A percentile compares a stretch with the other conserved stretches of the same genome.
Evolutionary conservation across 345 rosid genomes (phyloP).

Genomic region (Acer negundo): DNA sequence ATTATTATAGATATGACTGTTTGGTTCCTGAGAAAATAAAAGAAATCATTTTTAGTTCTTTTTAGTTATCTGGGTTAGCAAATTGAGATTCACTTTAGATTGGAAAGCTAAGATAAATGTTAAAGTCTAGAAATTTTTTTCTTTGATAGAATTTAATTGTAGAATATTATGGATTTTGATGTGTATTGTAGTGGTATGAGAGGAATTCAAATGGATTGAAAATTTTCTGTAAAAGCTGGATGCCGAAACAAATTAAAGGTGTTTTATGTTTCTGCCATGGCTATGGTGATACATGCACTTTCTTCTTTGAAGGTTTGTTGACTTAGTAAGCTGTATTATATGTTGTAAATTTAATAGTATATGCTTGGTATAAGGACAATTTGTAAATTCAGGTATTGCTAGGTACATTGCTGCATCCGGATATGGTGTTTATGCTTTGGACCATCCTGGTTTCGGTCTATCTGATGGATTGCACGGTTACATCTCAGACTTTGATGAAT

Average conservation of each 20-base stretch:
- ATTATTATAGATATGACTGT: not conserved
- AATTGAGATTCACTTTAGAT: not conserved
- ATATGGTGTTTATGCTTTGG: constrained; percentile 79
- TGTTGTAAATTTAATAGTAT: not conserved
- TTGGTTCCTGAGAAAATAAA: constrained; percentile 1
- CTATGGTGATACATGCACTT: constrained; percentile 97
- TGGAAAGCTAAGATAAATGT: not conserved
- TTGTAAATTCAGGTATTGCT: constrained; percentile 67
- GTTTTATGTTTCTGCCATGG: constrained; percentile 82
- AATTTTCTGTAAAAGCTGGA: constrained; percentile 85
- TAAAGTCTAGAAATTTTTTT: too few relatives aligned
- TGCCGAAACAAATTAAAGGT: constrained; percentile 74
- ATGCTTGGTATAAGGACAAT: not conserved
- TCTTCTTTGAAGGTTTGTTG: constrained; percentile 93
- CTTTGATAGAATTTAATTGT: not conserved
- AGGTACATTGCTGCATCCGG: constrained; percentile 67
- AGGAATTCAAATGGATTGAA: constrained; percentile 68
- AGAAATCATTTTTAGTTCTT: not conserved
- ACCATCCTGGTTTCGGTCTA: constrained; percentile 93
- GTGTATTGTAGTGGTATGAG: constrained; percentile 68
- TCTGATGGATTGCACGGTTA: constrained; percentile 96
- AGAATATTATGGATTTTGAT: constrained; percentile 3
- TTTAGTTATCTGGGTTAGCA: not conserved
- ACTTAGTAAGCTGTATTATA: constrained; percentile 4
- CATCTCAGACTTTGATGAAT: constrained; percentile 65